Conservation (phyloP, 2,329 filamentous ascomycete genomes). For the Tympanopsis confertula region DNA sequence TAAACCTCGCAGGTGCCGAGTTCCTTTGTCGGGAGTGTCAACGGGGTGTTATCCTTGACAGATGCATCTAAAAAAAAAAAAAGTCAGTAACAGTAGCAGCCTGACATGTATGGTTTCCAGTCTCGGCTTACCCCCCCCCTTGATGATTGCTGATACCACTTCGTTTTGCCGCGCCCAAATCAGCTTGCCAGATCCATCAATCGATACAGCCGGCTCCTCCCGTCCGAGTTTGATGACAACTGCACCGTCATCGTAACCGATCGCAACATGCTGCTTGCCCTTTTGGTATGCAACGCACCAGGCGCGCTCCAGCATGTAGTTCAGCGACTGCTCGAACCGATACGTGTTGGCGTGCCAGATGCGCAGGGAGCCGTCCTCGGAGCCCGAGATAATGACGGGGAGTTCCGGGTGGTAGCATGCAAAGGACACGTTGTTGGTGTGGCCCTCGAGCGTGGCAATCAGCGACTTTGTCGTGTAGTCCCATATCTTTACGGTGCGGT, state of each 20-base stretch:
- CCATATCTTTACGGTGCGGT: constrained; percentile 95
- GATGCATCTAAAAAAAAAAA: constrained; percentile 47
- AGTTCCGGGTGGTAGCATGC: constrained; percentile 95
- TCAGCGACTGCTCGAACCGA: constrained; percentile 86
- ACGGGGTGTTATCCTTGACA: constrained; percentile 78
- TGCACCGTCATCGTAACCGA: constrained; percentile 94
- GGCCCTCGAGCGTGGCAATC: constrained; percentile 90
- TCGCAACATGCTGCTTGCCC: constrained; percentile 84
- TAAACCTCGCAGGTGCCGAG: constrained; percentile 94
- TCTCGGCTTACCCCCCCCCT: constrained; percentile 53
- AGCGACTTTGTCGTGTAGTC: constrained; percentile 97
- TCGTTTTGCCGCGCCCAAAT: constrained; percentile 95
- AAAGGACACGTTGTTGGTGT: constrained; percentile 96
- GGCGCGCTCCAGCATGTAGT: constrained; percentile 87
- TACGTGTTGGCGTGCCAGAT: constrained; percentile 99
- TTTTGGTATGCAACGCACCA: constrained; percentile 97
- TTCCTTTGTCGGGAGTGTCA: constrained; percentile 82
- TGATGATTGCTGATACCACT: constrained; percentile 88
- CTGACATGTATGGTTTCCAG: background rate
- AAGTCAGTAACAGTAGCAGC: background rate
- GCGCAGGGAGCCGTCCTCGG: constrained; percentile 91
- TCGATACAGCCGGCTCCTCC: constrained; percentile 93
- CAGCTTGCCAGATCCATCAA: constrained; percentile 91
- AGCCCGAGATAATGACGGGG: constrained; percentile 93
- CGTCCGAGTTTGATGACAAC: constrained; percentile 96